Evolutionary conservation across 805 yeast genomes (phyloP).

Genomic region (Sugiyamaella mastotermitis): DNA sequence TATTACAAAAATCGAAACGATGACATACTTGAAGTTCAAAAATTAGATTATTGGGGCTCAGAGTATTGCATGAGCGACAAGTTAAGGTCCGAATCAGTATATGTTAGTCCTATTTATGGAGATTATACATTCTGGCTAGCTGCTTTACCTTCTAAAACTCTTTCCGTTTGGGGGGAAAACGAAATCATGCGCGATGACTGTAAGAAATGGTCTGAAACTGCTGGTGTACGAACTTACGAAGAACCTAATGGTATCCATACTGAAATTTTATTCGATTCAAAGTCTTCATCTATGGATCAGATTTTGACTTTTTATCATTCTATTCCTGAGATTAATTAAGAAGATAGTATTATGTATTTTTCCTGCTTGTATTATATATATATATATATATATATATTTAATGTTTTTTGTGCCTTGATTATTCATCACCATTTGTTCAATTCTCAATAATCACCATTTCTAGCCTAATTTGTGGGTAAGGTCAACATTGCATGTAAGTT

Average conservation of each 20-base stretch:
- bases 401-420: too few relatives aligned
- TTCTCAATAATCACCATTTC: too few relatives aligned
- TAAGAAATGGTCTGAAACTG: conserved; percentile 2
- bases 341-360: too few relatives aligned
- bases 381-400: too few relatives aligned
- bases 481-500: too few relatives aligned
- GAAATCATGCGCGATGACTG: conserved; percentile 12
- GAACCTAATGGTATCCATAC: conserved; percentile 8
- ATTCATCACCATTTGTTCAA: too few relatives aligned
- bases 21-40: conserved; percentile 7
- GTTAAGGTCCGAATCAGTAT: neutral
- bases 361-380: too few relatives aligned
- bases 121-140: conserved; percentile 10
- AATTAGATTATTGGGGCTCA: conserved; percentile 4
- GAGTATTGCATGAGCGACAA: conserved; percentile 9
- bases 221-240: neutral
- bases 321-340: too few relatives aligned
- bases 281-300: neutral
- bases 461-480: too few relatives aligned
- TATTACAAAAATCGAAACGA: conserved; percentile 5
- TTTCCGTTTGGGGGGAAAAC: conserved; percentile 11
- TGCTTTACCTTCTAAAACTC: conserved; percentile 7
- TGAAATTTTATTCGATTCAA: conserved; percentile 4
- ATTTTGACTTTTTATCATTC: too few relatives aligned
- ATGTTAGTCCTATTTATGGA: conserved; percentile 9